Evolutionary conservation across 2,329 filamentous ascomycete genomes (phyloP), one percentile per base, ranked within the genome.

Genomic region (Volutella citrinella): DNA sequence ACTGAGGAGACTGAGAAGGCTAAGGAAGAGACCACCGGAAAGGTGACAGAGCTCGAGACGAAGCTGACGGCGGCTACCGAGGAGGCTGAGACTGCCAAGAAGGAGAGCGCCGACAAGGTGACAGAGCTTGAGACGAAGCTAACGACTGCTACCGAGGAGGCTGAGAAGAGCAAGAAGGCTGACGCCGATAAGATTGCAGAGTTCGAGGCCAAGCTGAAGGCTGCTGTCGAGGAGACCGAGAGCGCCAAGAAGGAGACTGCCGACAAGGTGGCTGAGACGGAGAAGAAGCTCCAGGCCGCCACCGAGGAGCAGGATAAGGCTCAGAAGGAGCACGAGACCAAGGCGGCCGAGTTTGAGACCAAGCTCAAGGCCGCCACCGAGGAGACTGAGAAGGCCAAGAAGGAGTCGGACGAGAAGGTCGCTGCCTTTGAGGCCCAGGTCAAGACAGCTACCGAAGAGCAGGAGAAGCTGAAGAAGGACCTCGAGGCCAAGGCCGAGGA

Each of bases 11-110:
- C 10, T 10, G 8, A 26, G 24, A 30, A 30, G 16, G 34, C 44
- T 12, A 46, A 50, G 30, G 31, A n/a, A n/a, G n/a, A n/a, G n/a
- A n/a, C n/a, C n/a, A n/a, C n/a, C n/a, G n/a, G n/a, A n/a, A n/a
- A n/a, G n/a, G n/a, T n/a, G n/a, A n/a, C 43, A 4, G 36, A 36
- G n/a, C 33, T 50, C 19, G 44, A 49, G 46, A 12, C 40, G 10
- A 43, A 46, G 43, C 34, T 42, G 33, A 42, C 24, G 20, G 12
- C 9, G 20, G 9, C 20, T 12, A 22, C 9, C 20, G 12, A 12
- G 20, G 24, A 26, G 24, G 14, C 10, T 26, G 24, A 26, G 24
- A 26, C 10, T 7, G 24, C 10, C 10, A 14, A 26, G 24, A 23
- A 22, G 20, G n/a, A n/a, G 20, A 22, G 20, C n/a, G 20, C n/a